phyloP scores from a whole-genome alignment of 2,329 filamentous ascomycete species.

The Colletotrichum spaethianum region DNA sequence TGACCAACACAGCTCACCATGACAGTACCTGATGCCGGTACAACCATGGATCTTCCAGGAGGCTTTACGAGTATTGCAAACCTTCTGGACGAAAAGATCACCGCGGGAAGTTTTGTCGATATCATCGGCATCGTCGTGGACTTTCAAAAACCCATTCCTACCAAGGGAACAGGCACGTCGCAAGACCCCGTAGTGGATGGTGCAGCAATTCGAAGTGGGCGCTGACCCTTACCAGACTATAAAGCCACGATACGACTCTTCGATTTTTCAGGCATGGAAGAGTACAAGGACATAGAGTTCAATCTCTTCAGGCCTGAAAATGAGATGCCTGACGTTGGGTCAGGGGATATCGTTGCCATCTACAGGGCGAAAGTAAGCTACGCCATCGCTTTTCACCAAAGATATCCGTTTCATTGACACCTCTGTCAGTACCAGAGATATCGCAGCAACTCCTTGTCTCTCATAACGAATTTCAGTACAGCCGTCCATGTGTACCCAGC shows the following conservation, averaged over 20 bases:
- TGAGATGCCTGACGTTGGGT: conserved; percentile 62
- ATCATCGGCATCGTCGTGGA: conserved; percentile 82
- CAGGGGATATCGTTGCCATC: conserved; percentile 76
- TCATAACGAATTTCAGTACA: conserved; percentile 61
- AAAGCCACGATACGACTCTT: conserved; percentile 74
- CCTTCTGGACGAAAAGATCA: conserved; percentile 58
- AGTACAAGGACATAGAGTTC: conserved; percentile 59
- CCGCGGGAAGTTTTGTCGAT: conserved; percentile 58
- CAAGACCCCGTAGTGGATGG: background rate
- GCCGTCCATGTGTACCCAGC: conserved; percentile 61
- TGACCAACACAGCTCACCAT: background rate
- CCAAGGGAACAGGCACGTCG: conserved; percentile 65
- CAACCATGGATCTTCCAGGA: conserved; percentile 49
- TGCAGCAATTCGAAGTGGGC: background rate
- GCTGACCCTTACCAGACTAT: conserved; percentile 60
- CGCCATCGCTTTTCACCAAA: conserved; percentile 6
- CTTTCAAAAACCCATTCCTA: conserved; percentile 65
- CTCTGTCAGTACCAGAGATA: conserved; percentile 58
- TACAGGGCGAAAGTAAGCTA: conserved; percentile 66
- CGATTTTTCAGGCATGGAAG: conserved; percentile 69
- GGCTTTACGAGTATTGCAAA: conserved; percentile 59
- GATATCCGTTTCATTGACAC: conserved; percentile 14
- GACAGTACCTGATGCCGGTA: background rate
- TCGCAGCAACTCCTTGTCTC: conserved; percentile 51
- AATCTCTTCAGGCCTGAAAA: conserved; percentile 72